Conservation (phyloP, 2,329 filamentous ascomycete species). For the Hymenoscyphus linearis region DNA sequence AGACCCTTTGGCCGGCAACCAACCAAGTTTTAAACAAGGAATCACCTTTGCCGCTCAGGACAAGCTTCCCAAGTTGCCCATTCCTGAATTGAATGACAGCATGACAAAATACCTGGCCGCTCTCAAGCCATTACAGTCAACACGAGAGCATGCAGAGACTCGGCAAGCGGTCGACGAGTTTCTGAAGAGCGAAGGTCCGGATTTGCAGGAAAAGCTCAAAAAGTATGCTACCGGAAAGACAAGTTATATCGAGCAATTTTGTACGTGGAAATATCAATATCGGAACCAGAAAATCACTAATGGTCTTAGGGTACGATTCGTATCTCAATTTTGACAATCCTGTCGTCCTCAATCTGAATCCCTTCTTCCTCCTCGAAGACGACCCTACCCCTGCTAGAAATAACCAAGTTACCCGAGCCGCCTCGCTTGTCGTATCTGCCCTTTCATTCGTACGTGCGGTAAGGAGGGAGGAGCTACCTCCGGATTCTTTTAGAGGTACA, state of each 20-base stretch:
- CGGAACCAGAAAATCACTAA: constrained; percentile 5
- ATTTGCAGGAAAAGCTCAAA: constrained; percentile 82
- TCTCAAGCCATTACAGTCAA: constrained; percentile 73
- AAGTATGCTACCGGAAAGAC: constrained; percentile 85
- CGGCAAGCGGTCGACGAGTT: constrained; percentile 78
- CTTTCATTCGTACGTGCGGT: constrained; percentile 91
- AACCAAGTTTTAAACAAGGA: constrained; percentile 50
- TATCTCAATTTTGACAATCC: constrained; percentile 98
- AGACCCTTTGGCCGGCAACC: constrained; percentile 42
- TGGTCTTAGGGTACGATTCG: constrained; percentile 81
- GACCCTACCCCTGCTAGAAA: constrained; percentile 94
- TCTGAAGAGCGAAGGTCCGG: constrained; percentile 71
- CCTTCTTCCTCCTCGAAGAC: constrained; percentile 95
- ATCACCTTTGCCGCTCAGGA: constrained; percentile 90
- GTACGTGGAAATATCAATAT: constrained; percentile 54
- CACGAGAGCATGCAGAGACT: constrained; percentile 79
- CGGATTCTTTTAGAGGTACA: constrained; percentile 76
- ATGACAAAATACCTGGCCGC: constrained; percentile 75
- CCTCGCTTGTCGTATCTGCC: constrained; percentile 84
- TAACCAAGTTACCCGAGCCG: constrained; percentile 91
- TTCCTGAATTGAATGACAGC: constrained; percentile 77
- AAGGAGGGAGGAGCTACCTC: constrained; percentile 83
- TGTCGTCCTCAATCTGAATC: constrained; percentile 94
- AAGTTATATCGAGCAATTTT: constrained; percentile 98
- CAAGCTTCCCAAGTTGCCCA: constrained; percentile 83